Base-by-base conservation (phyloP, 2,329 filamentous ascomycete species). In the Clarireedia monteithiana region DNA sequence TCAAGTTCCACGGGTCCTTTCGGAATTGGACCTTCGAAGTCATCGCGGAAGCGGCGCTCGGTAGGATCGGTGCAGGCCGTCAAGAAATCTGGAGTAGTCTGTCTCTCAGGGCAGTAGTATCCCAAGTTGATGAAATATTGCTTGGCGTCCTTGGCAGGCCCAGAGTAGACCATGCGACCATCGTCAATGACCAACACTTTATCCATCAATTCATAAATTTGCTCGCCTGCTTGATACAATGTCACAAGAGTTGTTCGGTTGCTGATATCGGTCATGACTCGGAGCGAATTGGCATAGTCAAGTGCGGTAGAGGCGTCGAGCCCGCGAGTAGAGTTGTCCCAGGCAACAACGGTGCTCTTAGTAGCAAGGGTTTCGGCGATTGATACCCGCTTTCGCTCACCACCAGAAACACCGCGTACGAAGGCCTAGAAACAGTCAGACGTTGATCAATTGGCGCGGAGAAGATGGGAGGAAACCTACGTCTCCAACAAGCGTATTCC, bases 291-390 rank as follows among this genome's bases (percentile, higher is more conserved):
- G 9, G 84, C 86, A 63, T 89, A 92, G 65, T 91, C 88, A 4
- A 91, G 75, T 4, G 88, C 89, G 0, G 88, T 91, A 1, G 84
- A 88, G 1, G 87, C 85, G 66, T 94, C 88, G 0, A 92, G 74
- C n/a, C 89, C 89, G 48, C 88, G 77, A 0, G 88, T 92, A 0
- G 82, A 85, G 68, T 92, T 92, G 63, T 92, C 88, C 86, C 86
- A 91, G 40, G 84, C 85, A 36, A 88, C 82, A 1, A 91, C 84
- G 0, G 85, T 83, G 0, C 83, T 83, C 68, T 88, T 86, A 6
- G 86, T 86, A 4, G 86, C 84, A 23, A 92, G 72, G 0, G 86
- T 88, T 70, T 92, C 88, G 1, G 86, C 86, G 60, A 92, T 90
- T 23, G 83, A 85, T 7, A 90, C 88, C 66, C 88, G 85, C 69